Evolutionary conservation across 1,284 basidiomycete species (phyloP).

Genomic region (Boletus mariae): DNA sequence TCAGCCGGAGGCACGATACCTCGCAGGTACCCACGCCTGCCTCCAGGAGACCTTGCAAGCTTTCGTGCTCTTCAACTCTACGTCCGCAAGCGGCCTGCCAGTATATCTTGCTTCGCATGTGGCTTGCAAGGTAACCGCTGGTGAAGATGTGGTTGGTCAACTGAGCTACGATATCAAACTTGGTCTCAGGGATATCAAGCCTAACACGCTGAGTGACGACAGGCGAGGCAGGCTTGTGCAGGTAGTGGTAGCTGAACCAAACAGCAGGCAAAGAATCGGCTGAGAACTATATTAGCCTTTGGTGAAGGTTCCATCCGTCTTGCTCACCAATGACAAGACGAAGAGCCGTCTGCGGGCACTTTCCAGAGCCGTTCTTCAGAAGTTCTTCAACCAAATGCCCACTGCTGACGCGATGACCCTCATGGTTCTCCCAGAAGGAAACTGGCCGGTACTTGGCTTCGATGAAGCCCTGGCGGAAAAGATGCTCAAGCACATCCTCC

Average conservation of each 20-base stretch:
- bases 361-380: slow-evolving; percentile 38
- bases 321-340: slow-evolving; percentile 42
- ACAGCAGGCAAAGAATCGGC: slow-evolving; percentile 38
- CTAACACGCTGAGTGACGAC: slow-evolving; percentile 41
- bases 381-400: slow-evolving; percentile 38
- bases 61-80: slow-evolving; percentile 35
- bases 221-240: slow-evolving; percentile 30
- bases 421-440: slow-evolving; percentile 42
- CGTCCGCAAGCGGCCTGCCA: slow-evolving; percentile 40
- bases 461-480: slow-evolving; percentile 45
- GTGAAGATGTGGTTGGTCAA: slow-evolving; percentile 45
- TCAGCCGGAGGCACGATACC: slow-evolving; percentile 36
- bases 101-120: slow-evolving; percentile 37
- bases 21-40: slow-evolving; percentile 38
- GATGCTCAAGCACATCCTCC: slow-evolving; percentile 47
- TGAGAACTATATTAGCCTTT: slow-evolving; percentile 16
- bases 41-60: slow-evolving; percentile 34
- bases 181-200: slow-evolving; percentile 29
- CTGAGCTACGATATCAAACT: slow-evolving; percentile 38
- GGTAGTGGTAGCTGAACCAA: slow-evolving; percentile 44
- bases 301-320: background rate
- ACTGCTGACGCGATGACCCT: slow-evolving; percentile 36
- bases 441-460: slow-evolving; percentile 40
- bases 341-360: slow-evolving; percentile 40
- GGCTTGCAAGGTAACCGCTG: slow-evolving; percentile 36